Evolutionary conservation across 2,329 filamentous ascomycete species (phyloP), one percentile per base, ranked within the genome.

Genomic region (Fusarium nodosum): DNA sequence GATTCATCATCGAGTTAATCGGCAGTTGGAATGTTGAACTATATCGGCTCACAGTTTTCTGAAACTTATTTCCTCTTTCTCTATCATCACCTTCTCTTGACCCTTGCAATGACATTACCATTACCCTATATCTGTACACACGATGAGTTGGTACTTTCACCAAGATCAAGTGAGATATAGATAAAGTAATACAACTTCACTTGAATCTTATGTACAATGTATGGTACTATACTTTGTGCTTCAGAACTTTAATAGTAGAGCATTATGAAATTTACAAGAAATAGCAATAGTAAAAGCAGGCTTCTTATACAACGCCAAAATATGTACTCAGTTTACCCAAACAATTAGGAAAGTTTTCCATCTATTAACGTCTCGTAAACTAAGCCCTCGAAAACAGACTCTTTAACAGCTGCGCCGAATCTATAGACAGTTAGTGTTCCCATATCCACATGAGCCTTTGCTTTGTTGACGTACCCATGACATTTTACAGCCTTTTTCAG

Each of bases 381-480:
- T n/a, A 68, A 36, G 4, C 51, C 38, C 8, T 68, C 59, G 11
- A 68, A 68, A 15, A 64, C 60, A 34, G 59, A 41, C 33, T 63
- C 59, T 5, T 68, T 53, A 2, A 68, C 47, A 15, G 63, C 59
- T 4, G 65, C 65, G 6, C 65, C 65, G 26, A 68, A 68, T 0
- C 65, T 68, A 7, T 38, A 4, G 1, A 10, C 11, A 2, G 15
- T 64, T 7, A 56, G 18, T 3, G 12, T 3, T 0, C 0, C 15
- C 4, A 24, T 3, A 22, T 16, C 2, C 3, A 0, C 13, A 13
- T 12, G 16, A 9, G 6, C 22, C 2, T 53, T 5, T 2, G 20
- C 18, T 6, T 0, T 11, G 4, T 13, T 2, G 13, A 56, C 56
- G 24, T 11, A 66, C 66, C 65, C 65, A 5, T 69, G 66, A 3